Percentiles rank a stretch among this genome's conserved stretches.
These are phyloP conservation scores for Pogostemon cablin DNA, from an alignment of 257 asterid genomes.

Conservation along the genomic window DNA sequence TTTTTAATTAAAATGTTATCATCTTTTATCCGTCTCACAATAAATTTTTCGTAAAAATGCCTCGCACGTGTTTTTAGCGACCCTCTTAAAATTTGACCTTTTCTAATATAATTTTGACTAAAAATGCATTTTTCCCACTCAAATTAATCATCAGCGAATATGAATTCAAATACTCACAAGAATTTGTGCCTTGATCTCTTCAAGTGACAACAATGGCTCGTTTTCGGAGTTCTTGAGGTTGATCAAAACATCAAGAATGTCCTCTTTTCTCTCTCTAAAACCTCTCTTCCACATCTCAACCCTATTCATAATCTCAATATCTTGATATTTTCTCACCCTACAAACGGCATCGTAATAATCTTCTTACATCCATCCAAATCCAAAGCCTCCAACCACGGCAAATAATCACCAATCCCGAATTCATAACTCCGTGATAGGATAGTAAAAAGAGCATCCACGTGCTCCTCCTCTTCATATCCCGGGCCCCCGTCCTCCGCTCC, in stretches of 20 bases:
- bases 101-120: too few relatives aligned
- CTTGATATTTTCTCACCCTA: background rate
- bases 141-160: too few relatives aligned
- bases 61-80: too few relatives aligned
- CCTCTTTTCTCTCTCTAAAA: background rate
- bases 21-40: too few relatives aligned
- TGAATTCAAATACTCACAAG: conserved; percentile 29
- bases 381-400: background rate
- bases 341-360: background rate
- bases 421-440: too few relatives aligned
- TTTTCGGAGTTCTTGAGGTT: conserved; percentile 26
- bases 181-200: conserved; percentile 42
- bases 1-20: too few relatives aligned
- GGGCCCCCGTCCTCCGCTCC: too few relatives aligned
- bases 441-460: too few relatives aligned
- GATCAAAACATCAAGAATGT: background rate
- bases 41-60: too few relatives aligned
- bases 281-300: background rate
- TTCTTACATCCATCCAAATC: background rate
- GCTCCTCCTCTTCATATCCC: too few relatives aligned
- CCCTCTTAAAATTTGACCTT: too few relatives aligned
- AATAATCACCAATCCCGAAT: background rate
- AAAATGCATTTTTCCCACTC: too few relatives aligned
- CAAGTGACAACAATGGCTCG: conserved; percentile 23
- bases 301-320: background rate